Evolutionary conservation across 1,284 basidiomycete species (phyloP).

Genomic region (Hemileia vastatrix): DNA sequence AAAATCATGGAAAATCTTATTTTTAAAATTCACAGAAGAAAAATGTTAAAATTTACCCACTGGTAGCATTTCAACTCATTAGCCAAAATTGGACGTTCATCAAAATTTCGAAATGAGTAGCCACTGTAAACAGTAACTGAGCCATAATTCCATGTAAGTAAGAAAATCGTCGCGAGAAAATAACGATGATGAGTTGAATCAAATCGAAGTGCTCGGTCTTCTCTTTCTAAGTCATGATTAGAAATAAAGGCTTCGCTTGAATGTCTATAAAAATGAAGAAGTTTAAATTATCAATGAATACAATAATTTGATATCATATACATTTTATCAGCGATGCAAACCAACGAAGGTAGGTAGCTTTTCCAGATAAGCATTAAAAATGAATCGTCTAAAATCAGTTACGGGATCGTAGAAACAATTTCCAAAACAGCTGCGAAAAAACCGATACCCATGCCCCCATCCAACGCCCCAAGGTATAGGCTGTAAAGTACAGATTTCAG

Average conservation of each 20-base stretch:
- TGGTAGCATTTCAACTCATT: constrained; percentile 12
- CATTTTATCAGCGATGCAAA: no score
- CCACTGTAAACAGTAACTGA: constrained; percentile 18
- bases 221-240: constrained; percentile 16
- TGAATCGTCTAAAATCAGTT: no score
- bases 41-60: background rate
- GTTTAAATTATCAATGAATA: no score
- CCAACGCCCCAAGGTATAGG: no score
- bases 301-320: no score
- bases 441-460: no score
- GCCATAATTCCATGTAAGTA: constrained; percentile 16
- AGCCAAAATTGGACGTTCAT: constrained; percentile 5
- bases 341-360: no score
- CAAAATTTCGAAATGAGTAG: constrained; percentile 15
- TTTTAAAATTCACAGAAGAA: background rate
- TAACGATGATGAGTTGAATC: background rate
- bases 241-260: constrained; percentile 15
- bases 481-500: no score
- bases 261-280: background rate
- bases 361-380: no score
- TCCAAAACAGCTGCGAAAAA: no score
- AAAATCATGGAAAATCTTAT: background rate
- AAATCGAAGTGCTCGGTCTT: background rate
- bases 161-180: constrained; percentile 7
- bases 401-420: no score